Base-by-base conservation (phyloP, 2,329 filamentous ascomycete genomes). In the Sclerotinia subarctica region DNA sequence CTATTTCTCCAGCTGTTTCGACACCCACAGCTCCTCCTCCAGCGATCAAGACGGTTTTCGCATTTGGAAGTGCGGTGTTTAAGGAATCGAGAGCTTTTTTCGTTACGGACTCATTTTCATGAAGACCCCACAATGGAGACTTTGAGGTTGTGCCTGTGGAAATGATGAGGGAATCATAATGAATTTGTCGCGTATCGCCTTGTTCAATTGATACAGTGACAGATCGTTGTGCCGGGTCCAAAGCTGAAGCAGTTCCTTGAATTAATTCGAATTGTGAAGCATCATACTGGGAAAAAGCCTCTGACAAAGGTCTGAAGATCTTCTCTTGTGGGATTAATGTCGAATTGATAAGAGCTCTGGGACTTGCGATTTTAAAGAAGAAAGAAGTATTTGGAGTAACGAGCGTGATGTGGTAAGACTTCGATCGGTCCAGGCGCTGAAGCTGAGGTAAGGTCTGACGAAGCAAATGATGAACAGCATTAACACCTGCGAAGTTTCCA, bases 1-100 rank as follows among this genome's bases (percentile, higher is more conserved):
- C 85, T 0, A 85, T 75, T 69, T 85, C 82, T 21, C 83, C 83
- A 0, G 83, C 82, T 2, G 78, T 78, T 70, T 84, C 83, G 21
- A 84, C 73, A 5, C 81, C 81, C 1, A 79, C 74, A 10, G 81
- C 79, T 1, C 81, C 81, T n/a, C 80, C 81, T 42, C 81, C 81
- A 3, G 76, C 76, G 49, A 85, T 78, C 8, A 84, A 73, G 49
- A 85, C 82, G 13, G 63, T 78, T 35, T 79, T 81, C 0, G 81
- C 80, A 0, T 64, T 68, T 0, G 79, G 72, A 0, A 85, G 73
- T 0, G 76, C 78, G 24, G 75, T 69, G 2, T 82, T 80, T 66
- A 86, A 81, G 0, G 70, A 64, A 0, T 66, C 63, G 79, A 82
- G 84, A 65, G 72, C 76, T 19, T 70, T 65, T 7, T 76, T 75